phyloP scores from a whole-genome alignment of 176 grass and related monocot genomes.

The Avena atlantica region DNA sequence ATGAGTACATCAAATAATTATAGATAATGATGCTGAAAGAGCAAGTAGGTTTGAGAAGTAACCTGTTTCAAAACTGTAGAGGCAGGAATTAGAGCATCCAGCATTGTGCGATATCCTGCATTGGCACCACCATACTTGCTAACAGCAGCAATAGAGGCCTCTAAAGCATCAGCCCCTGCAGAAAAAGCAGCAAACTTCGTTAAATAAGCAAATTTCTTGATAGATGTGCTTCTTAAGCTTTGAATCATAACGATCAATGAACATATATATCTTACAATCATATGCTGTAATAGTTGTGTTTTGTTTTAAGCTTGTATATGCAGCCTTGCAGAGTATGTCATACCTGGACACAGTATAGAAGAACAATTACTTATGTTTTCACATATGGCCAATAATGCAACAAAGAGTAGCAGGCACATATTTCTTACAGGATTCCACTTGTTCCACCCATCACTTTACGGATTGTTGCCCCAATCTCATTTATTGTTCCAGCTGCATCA shows the following conservation, averaged over 20 bases:
- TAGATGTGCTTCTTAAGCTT: constrained; percentile 67
- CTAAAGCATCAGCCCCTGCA: constrained; percentile 85
- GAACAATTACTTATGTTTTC: constrained; percentile 29
- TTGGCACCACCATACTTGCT: constrained; percentile 97
- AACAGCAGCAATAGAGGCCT: constrained; percentile 79
- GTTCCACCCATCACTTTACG: constrained; percentile 98
- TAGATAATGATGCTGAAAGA: constrained; percentile 27
- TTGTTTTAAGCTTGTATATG: constrained; percentile 93
- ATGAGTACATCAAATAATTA: constrained; percentile 37
- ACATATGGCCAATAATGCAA: constrained; percentile 34
- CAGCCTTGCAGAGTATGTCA: constrained; percentile 97
- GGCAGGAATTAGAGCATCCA: constrained; percentile 98
- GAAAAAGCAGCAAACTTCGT: constrained; percentile 16
- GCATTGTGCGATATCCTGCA: constrained; percentile 92
- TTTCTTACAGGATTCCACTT: constrained; percentile 94
- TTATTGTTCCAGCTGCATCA: constrained; percentile 94
- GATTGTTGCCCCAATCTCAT: constrained; percentile 87
- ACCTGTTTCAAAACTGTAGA: constrained; percentile 77
- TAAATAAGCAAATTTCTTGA: constrained; percentile 37
- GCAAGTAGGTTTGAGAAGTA: constrained; percentile 5
- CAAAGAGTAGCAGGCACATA: not conserved
- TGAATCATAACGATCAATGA: not conserved
- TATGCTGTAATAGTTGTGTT: constrained; percentile 62
- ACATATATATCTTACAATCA: constrained; percentile 71
- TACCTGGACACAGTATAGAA: constrained; percentile 62